A percentile compares a stretch with the other conserved stretches of the same genome.
phyloP scores from a whole-genome alignment of 2,329 filamentous ascomycete genomes.

The Penicillium sp. region DNA sequence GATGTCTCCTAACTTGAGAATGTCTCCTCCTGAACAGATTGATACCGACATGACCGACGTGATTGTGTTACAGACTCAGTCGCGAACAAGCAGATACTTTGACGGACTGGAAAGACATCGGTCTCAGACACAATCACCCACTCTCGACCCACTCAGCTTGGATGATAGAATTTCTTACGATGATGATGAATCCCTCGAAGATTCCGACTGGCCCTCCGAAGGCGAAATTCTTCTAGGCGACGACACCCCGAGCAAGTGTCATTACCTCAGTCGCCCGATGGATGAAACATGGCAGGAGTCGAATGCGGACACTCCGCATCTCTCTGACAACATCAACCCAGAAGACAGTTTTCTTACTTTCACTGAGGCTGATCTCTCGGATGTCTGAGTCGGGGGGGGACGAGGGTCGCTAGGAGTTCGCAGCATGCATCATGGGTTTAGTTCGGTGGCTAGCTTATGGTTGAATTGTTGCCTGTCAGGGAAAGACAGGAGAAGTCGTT shows the following conservation, averaged over 20 bases:
- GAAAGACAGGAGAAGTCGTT: no score
- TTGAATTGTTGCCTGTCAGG: no score
- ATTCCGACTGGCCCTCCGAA: neutral
- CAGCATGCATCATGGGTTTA: no score
- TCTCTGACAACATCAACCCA: neutral
- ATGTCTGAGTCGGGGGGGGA: no score
- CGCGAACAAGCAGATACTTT: neutral
- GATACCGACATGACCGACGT: neutral
- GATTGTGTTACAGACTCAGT: neutral
- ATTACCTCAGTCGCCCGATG: neutral
- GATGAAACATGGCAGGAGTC: neutral
- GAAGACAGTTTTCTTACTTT: no score
- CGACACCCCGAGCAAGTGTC: neutral
- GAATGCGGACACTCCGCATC: rapidly evolving
- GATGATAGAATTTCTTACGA: neutral
- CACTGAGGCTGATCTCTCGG: no score
- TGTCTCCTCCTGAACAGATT: no score
- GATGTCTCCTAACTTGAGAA: neutral
- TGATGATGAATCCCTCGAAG: neutral
- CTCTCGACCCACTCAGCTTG: no score
- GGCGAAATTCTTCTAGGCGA: neutral
- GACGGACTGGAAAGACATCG: neutral
- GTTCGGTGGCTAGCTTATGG: no score
- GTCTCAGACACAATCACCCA: no score
- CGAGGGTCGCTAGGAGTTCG: no score